Conservation (phyloP, 2,329 filamentous ascomycete genomes). For the Aspergillus novoparasiticus region DNA sequence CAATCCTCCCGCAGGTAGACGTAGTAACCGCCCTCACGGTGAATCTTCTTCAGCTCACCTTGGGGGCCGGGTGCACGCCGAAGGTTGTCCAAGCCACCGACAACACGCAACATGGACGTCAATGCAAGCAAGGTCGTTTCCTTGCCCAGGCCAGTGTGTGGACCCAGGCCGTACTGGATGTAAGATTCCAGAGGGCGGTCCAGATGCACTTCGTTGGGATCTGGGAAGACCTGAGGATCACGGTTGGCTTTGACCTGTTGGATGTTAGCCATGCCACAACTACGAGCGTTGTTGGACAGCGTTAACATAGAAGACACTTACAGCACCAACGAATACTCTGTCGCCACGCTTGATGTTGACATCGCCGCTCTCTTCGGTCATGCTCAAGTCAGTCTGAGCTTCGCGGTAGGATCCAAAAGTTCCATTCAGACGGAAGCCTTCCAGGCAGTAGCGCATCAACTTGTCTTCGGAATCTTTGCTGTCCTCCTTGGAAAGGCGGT, state of each 20-base stretch:
- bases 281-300: background rate
- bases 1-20: constrained; percentile 70
- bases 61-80: constrained; percentile 64
- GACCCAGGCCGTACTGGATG: constrained; percentile 64
- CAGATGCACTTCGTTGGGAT: constrained; percentile 63
- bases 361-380: constrained; percentile 55
- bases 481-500: constrained; percentile 59
- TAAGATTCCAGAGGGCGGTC: constrained; percentile 66
- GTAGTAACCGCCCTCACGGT: constrained; percentile 56
- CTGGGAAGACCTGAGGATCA: constrained; percentile 62
- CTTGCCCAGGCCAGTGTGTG: constrained; percentile 64
- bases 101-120: constrained; percentile 67
- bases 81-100: constrained; percentile 64
- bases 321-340: constrained; percentile 66
- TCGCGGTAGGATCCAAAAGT: constrained; percentile 64
- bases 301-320: constrained; percentile 31
- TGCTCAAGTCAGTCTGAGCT: constrained; percentile 49
- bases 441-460: constrained; percentile 70
- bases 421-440: constrained; percentile 69
- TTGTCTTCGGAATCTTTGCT: constrained; percentile 62
- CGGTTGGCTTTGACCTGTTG: constrained; percentile 51
- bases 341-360: constrained; percentile 59
- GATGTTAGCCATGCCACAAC: background rate
- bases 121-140: constrained; percentile 64
- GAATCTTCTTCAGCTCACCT: constrained; percentile 69